Conservation (phyloP, 2,329 filamentous ascomycete species). For the Claviceps africana region DNA sequence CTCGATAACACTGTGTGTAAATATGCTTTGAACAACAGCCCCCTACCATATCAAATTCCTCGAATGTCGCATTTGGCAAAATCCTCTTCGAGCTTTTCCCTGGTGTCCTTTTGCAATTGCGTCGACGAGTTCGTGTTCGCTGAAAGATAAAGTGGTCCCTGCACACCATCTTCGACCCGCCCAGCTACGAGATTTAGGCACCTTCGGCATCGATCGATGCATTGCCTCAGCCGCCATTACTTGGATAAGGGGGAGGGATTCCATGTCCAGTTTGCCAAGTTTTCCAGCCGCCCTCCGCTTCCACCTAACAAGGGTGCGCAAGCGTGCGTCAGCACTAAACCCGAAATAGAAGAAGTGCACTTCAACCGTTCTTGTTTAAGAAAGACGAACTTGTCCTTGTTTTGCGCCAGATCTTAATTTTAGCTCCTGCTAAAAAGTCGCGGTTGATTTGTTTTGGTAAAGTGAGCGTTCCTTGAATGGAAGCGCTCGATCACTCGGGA, state of each 20-base stretch:
- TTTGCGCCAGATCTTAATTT: not conserved
- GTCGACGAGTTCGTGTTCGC: slow-evolving; percentile 13
- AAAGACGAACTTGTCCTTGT: not conserved
- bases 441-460: not conserved
- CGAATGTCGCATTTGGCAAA: too few relatives aligned
- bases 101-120: not conserved
- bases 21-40: not conserved
- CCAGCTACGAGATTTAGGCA: slow-evolving; percentile 6
- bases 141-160: slow-evolving; percentile 12
- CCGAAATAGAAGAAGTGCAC: not conserved
- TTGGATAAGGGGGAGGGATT: not conserved
- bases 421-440: not conserved
- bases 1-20: too few relatives aligned
- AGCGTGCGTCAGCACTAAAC: not conserved
- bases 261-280: not conserved
- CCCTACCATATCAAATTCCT: not conserved
- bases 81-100: not conserved
- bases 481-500: not conserved
- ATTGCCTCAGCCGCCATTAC: not conserved
- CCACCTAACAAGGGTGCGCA: not conserved
- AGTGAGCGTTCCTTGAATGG: too few relatives aligned
- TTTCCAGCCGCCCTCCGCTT: too few relatives aligned
- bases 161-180: slow-evolving; percentile 14
- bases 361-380: not conserved
- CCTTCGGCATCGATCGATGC: not conserved